Conservation (phyloP, 371 early-diverging fungal species). For the Globomyces sp. region DNA sequence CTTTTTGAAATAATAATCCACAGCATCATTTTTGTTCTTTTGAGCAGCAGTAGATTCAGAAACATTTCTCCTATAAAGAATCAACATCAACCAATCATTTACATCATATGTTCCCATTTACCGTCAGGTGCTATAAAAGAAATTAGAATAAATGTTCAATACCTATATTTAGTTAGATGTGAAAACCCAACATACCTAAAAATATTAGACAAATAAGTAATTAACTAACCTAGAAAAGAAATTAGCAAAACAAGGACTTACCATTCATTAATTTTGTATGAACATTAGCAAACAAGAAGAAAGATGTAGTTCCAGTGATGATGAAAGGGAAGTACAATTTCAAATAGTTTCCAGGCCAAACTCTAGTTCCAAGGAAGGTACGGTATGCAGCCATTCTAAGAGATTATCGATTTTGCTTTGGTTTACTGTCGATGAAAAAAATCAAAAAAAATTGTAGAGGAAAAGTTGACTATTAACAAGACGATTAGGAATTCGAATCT, state of each 20-base stretch:
- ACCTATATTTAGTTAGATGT: too few relatives aligned
- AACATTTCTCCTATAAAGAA: constrained; percentile 31
- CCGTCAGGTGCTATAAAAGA: constrained; percentile 32
- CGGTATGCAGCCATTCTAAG: constrained; percentile 15
- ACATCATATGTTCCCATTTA: constrained; percentile 49
- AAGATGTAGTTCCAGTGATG: constrained; percentile 39
- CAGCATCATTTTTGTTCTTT: constrained; percentile 27
- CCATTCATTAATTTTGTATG: constrained; percentile 41
- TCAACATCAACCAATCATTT: constrained; percentile 15
- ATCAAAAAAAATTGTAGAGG: too few relatives aligned
- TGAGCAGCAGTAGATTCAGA: constrained; percentile 20
- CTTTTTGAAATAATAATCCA: background rate
- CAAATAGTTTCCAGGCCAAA: constrained; percentile 45
- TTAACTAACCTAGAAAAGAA: background rate
- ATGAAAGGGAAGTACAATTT: constrained; percentile 51
- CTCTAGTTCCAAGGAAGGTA: constrained; percentile 26
- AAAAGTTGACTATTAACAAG: too few relatives aligned
- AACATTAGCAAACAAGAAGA: constrained; percentile 40
- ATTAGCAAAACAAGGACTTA: constrained; percentile 13
- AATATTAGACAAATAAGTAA: too few relatives aligned
- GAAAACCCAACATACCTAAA: too few relatives aligned
- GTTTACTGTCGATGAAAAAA: too few relatives aligned
- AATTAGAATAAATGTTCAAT: background rate
- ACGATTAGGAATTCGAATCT: too few relatives aligned
- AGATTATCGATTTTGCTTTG: constrained; percentile 4